phyloP scores from a whole-genome alignment of 352 stramenopile genomes.

The Hyphochytrium catenoides region DNA sequence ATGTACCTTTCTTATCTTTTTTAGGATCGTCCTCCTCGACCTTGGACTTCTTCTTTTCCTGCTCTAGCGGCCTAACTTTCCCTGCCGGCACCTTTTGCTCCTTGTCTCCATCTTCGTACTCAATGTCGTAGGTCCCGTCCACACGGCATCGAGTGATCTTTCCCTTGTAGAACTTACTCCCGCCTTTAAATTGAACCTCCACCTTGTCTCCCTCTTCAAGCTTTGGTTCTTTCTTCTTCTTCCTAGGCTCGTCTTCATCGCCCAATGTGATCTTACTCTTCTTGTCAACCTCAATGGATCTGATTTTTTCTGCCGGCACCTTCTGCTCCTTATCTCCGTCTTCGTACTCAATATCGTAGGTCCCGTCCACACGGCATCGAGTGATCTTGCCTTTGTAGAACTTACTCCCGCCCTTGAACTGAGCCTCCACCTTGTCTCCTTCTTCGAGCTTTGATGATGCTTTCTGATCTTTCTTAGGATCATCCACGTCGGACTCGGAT shows the following conservation, averaged over 20 bases:
- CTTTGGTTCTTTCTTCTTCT: conserved; percentile 5
- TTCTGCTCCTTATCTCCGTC: conserved; percentile 14
- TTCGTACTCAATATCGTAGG: conserved; percentile 15
- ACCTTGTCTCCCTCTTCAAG: conserved; percentile 14
- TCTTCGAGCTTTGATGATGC: conserved; percentile 15
- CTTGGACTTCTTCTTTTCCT: too few species aligned
- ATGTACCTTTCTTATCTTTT: conserved; percentile 4
- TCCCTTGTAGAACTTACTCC: conserved; percentile 22
- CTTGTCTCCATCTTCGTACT: conserved; percentile 46
- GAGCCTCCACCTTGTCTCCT: conserved; percentile 18
- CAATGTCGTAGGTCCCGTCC: conserved; percentile 32
- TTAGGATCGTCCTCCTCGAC: conserved; percentile 7
- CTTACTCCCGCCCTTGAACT: conserved; percentile 22
- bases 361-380: conserved; percentile 23
- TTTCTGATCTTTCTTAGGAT: conserved; percentile 15
- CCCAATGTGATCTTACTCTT: conserved; percentile 3
- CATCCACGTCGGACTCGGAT: conserved; percentile 6
- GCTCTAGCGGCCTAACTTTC: conserved; percentile 10
- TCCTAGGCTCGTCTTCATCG: conserved; percentile 5
- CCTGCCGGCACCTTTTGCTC: conserved; percentile 14
- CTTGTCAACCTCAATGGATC: conserved; percentile 16
- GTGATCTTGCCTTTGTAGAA: conserved; percentile 25
- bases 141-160: conserved; percentile 14
- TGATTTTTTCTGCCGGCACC: conserved; percentile 5
- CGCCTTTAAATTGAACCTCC: conserved; percentile 21